phyloP scores from a whole-genome alignment of 768 basidiomycete genomes.

The Grammothele lineata region DNA sequence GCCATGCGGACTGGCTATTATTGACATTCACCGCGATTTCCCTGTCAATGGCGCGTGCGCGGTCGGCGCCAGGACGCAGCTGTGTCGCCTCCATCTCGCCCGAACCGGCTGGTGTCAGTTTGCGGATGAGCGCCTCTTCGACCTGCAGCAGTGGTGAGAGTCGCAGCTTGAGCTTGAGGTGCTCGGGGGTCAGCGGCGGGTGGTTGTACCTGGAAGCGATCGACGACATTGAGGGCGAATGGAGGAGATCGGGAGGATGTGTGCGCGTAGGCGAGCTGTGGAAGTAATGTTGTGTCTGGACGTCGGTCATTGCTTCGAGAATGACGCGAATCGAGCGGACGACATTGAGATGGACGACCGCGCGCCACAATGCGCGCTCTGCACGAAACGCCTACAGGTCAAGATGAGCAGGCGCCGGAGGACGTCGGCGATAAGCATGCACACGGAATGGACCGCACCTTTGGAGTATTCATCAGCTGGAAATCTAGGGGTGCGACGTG shows the following conservation, averaged over 20 bases:
- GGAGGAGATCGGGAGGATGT: constrained; percentile 8
- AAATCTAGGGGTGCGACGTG: constrained; percentile 48
- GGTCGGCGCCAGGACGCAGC: constrained; percentile 13
- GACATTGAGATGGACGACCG: constrained; percentile 65
- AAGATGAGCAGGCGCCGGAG: background rate
- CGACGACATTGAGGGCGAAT: constrained; percentile 8
- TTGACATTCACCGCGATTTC: constrained; percentile 30
- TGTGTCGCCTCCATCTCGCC: constrained; percentile 25
- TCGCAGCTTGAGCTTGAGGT: constrained; percentile 30
- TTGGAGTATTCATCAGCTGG: constrained; percentile 58
- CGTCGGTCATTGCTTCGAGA: constrained; percentile 32
- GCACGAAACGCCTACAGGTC: constrained; percentile 46
- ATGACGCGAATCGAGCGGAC: constrained; percentile 40
- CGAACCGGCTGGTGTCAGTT: constrained; percentile 24
- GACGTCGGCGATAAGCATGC: background rate
- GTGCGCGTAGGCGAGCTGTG: constrained; percentile 11
- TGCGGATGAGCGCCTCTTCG: constrained; percentile 31
- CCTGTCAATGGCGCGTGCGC: constrained; percentile 14
- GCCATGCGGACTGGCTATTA: constrained; percentile 30
- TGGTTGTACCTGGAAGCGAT: background rate
- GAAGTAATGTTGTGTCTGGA: constrained; percentile 21
- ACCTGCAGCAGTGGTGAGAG: constrained; percentile 33
- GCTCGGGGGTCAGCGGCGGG: constrained; percentile 23
- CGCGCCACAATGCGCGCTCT: constrained; percentile 76
- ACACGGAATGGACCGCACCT: too few species aligned